Conservation (phyloP, 208 protist genomes). For the Trichomonas vaginalis region DNA sequence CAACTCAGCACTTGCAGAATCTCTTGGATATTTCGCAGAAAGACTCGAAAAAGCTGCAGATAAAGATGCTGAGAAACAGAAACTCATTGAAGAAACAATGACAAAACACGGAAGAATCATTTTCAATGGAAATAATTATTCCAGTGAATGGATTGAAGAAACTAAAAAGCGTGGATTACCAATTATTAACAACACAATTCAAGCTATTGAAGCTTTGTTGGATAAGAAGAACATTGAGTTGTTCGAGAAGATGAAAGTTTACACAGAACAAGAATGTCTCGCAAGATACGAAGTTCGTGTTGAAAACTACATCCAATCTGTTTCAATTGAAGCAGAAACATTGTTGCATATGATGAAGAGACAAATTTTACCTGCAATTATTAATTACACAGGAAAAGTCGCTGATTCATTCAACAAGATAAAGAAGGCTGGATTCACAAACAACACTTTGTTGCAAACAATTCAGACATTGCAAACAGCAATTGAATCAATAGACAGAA, state of each 20-base stretch:
- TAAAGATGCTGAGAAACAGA: not conserved
- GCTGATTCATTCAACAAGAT: not conserved
- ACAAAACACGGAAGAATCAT: not conserved
- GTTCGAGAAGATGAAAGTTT: not conserved
- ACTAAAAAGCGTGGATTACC: not conserved
- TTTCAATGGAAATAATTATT: constrained; percentile 13
- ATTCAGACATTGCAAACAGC: not conserved
- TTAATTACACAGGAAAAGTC: not conserved
- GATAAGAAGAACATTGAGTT: not conserved
- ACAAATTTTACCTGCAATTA: not conserved
- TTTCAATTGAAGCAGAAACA: not conserved
- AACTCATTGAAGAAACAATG: not conserved
- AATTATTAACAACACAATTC: not conserved
- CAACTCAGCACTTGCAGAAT: constrained; percentile 52
- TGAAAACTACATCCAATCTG: not conserved
- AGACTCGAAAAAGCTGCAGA: not conserved
- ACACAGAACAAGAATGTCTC: not conserved
- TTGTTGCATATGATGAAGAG: not conserved
- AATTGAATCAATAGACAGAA: not conserved
- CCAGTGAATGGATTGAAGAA: not conserved
- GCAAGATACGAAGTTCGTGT: not conserved
- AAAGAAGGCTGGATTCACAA: not conserved
- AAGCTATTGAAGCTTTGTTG: not conserved
- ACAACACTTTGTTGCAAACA: not conserved
- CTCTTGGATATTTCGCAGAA: constrained; percentile 39